Evolutionary conservation across 2,329 filamentous ascomycete species (phyloP).

Genomic region (Colletotrichum sojae): DNA sequence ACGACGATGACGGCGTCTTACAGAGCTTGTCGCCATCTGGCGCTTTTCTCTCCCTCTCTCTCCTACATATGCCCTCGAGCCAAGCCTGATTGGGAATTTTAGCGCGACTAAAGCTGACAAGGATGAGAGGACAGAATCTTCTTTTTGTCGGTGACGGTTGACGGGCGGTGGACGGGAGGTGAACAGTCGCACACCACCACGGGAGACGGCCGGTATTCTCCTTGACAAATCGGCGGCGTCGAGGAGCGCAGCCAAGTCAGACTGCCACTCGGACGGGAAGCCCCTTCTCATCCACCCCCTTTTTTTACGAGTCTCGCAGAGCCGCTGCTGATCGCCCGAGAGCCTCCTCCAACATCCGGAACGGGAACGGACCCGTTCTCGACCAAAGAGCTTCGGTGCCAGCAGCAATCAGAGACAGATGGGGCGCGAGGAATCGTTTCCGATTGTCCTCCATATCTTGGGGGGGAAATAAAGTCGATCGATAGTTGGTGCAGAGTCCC

Average conservation of each 20-base stretch:
- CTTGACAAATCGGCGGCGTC: constrained; percentile 19
- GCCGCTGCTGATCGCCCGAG: constrained; percentile 36
- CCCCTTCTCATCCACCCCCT: not conserved
- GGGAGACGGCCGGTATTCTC: constrained; percentile 9
- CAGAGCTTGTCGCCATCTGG: constrained; percentile 20
- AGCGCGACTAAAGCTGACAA: constrained; percentile 9
- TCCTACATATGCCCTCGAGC: not conserved
- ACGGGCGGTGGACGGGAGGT: constrained; percentile 11
- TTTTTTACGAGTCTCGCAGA: constrained; percentile 22
- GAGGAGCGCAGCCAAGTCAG: not conserved
- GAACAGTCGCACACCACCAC: constrained; percentile 5
- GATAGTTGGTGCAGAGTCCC: constrained; percentile 15
- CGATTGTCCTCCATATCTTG: constrained; percentile 5
- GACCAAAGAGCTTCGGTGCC: constrained; percentile 3
- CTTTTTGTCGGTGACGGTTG: constrained; percentile 10
- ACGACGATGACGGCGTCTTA: constrained; percentile 34
- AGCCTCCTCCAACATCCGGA: constrained; percentile 6
- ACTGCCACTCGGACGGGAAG: constrained; percentile 29
- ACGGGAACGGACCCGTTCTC: constrained; percentile 20
- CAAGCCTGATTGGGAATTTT: constrained; percentile 30
- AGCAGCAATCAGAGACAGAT: constrained; percentile 10
- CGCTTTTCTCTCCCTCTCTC: constrained; percentile 9
- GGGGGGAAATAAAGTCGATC: not conserved
- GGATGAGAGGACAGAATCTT: constrained; percentile 23
- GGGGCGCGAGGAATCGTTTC: constrained; percentile 19